These are phyloP conservation scores for Wickerhamia fluorescens DNA, from an alignment of 805 yeast species.

Conservation along the genomic window DNA sequence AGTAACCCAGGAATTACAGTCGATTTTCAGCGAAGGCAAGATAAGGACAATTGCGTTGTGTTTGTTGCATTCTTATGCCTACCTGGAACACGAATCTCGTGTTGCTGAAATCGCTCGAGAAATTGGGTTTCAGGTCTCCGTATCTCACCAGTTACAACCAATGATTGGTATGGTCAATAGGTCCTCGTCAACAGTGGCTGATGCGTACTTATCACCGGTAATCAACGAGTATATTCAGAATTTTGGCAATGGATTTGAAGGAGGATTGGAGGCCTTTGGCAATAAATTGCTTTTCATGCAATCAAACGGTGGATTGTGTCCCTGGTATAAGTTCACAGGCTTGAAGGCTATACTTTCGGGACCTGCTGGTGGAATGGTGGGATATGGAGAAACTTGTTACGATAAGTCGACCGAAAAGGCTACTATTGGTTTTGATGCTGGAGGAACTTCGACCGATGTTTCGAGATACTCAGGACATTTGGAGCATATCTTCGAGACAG, in stretches of 20 bases:
- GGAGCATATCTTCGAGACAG: slow-evolving; percentile 39
- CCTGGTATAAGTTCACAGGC: slow-evolving; percentile 79
- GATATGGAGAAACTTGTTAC: slow-evolving; percentile 79
- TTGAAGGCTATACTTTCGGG: slow-evolving; percentile 85
- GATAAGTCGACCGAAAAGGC: slow-evolving; percentile 21
- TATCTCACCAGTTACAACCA: slow-evolving; percentile 34
- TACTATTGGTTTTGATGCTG: slow-evolving; percentile 38
- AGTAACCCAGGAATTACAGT: slow-evolving; percentile 17
- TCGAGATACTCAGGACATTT: slow-evolving; percentile 34
- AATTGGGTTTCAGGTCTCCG: slow-evolving; percentile 34
- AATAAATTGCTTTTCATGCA: slow-evolving; percentile 81
- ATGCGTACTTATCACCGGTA: slow-evolving; percentile 37
- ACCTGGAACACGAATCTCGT: slow-evolving; percentile 29
- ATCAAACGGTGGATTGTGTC: slow-evolving; percentile 91
- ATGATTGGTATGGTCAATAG: slow-evolving; percentile 39
- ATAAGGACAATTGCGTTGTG: slow-evolving; percentile 29
- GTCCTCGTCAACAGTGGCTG: slow-evolving; percentile 37
- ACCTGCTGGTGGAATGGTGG: slow-evolving; percentile 98
- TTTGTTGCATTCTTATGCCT: slow-evolving; percentile 35
- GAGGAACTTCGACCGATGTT: slow-evolving; percentile 42
- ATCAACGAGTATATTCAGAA: slow-evolving; percentile 27
- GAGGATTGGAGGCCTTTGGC: slow-evolving; percentile 36
- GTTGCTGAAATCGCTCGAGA: slow-evolving; percentile 28
- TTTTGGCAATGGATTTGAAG: slow-evolving; percentile 35
- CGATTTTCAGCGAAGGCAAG: slow-evolving; percentile 16